Conservation (phyloP, 768 basidiomycete genomes). For the Fomitopsis pulvina region DNA sequence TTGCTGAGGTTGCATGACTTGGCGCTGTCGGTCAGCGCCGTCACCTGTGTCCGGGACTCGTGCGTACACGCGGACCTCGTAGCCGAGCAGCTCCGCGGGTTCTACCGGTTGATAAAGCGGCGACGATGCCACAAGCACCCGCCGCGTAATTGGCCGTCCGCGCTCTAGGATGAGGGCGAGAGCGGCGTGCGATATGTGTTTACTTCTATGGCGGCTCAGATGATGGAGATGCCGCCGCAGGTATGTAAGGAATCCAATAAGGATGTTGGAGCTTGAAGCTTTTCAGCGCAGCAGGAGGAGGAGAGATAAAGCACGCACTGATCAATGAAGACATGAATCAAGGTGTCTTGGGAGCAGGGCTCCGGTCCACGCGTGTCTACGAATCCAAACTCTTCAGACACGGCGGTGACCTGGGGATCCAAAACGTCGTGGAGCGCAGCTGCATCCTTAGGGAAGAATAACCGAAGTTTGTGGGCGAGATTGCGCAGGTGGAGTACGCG, state of each 20-base stretch:
- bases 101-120: constrained; percentile 83
- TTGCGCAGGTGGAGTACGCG: constrained; percentile 44
- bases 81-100: constrained; percentile 62
- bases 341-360: constrained; percentile 25
- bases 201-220: constrained; percentile 27
- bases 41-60: constrained; percentile 66
- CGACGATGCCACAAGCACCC: constrained; percentile 75
- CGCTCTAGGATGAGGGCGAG: constrained; percentile 76
- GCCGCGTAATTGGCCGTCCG: constrained; percentile 66
- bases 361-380: constrained; percentile 32
- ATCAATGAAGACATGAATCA: constrained; percentile 45
- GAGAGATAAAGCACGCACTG: constrained; percentile 36
- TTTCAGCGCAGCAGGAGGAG: constrained; percentile 1
- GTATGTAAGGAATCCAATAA: constrained; percentile 74
- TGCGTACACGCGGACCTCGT: constrained; percentile 64
- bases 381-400: constrained; percentile 16
- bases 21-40: constrained; percentile 45
- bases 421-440: constrained; percentile 23
- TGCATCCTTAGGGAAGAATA: constrained; percentile 49
- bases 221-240: constrained; percentile 49
- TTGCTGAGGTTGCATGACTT: not conserved
- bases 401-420: constrained; percentile 15
- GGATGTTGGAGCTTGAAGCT: constrained; percentile 69
- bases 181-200: constrained; percentile 70
- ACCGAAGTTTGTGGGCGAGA: constrained; percentile 49